Conservation (phyloP, 108 stramenopile species). For the Parmales sp. region DNA sequence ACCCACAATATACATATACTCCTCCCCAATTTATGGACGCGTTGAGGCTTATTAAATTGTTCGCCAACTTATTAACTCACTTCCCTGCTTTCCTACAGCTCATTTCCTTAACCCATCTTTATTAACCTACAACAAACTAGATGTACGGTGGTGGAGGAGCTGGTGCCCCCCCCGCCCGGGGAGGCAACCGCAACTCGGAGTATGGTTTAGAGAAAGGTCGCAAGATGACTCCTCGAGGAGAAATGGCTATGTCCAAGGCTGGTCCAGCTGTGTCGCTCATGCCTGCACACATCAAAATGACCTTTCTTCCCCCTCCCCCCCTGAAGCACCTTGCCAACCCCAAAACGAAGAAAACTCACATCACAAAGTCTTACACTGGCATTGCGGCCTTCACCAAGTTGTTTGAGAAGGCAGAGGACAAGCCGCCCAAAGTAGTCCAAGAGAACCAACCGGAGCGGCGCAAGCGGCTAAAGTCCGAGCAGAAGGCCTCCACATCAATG, state of each 20-base stretch:
- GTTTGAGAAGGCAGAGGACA: constrained; percentile 32
- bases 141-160: no score
- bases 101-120: no score
- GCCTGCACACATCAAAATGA: constrained; percentile 69
- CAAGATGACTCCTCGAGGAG: no score
- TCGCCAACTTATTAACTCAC: no score
- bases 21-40: no score
- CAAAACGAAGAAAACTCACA: neutral
- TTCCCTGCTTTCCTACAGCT: no score
- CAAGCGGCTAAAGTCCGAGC: neutral
- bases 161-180: no score
- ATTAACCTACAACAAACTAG: no score
- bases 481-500: neutral
- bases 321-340: constrained; percentile 49
- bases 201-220: no score
- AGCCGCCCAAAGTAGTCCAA: neutral
- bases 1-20: no score
- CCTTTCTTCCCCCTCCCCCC: constrained; percentile 79
- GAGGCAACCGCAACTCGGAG: no score
- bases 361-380: neutral
- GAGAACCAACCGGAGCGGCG: neutral
- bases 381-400: constrained; percentile 17
- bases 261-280: constrained; percentile 81
- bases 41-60: no score
- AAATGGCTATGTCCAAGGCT: constrained; percentile 62